A percentile compares a stretch with the other conserved stretches of the same genome.
Evolutionary conservation across 73 alveolate genomes (phyloP).

Genomic region (Tetrahymena thermophila): DNA sequence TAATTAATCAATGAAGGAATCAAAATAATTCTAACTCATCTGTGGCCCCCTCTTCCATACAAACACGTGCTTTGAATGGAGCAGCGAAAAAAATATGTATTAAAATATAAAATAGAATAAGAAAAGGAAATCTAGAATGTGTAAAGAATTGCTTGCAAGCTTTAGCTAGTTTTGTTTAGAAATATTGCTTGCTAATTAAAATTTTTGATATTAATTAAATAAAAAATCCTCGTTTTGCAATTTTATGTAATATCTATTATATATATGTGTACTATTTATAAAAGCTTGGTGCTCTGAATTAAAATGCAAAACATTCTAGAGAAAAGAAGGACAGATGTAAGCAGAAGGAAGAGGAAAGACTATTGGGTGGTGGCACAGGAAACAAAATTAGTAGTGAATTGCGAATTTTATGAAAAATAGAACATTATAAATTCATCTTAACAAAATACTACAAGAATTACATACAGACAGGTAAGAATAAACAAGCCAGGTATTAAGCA

Average conservation of each 20-base stretch:
- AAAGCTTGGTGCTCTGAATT: not conserved
- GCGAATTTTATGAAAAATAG: not conserved
- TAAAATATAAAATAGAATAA: not conserved
- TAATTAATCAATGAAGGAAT: too few species aligned
- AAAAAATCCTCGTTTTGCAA: not conserved
- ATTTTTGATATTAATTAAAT: not conserved
- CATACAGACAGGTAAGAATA: not conserved
- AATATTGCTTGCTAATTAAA: not conserved
- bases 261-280: not conserved
- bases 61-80: too few species aligned
- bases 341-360: not conserved
- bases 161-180: not conserved
- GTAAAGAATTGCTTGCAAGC: not conserved
- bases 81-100: too few species aligned
- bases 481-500: not conserved
- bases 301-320: not conserved
- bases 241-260: not conserved
- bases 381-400: not conserved
- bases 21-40: not conserved
- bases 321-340: not conserved
- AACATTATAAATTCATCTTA: not conserved
- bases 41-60: not conserved
- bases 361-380: not conserved
- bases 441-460: not conserved
- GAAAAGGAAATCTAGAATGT: too few species aligned